Base-by-base conservation (phyloP, 768 basidiomycete species). In the Mycena crocata region DNA sequence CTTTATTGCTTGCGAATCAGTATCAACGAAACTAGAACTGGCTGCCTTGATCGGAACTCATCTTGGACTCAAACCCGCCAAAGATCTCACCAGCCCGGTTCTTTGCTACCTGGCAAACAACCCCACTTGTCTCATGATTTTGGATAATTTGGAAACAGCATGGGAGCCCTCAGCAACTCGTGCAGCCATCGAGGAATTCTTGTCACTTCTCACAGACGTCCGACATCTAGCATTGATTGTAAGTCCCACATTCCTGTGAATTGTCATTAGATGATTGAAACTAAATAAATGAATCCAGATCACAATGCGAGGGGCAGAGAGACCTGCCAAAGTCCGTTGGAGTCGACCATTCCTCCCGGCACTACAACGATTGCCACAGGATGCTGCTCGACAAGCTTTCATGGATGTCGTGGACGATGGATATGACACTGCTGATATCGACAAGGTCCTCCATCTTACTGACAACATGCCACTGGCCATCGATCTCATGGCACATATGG, bases 251-350 rank as follows among this genome's bases (percentile, higher is more conserved):
- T n/a, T n/a, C n/a, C n/a, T n/a, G 59, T 12, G 2, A 15, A 6
- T 15, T 34, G n/a, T n/a, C n/a, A 34, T n/a, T 5, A 50, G 0
- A 30, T 5, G 5, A 19, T 2, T 42, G n/a, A n/a, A n/a, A n/a
- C n/a, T n/a, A n/a, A n/a, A n/a, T n/a, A n/a, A n/a, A n/a, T n/a
- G n/a, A n/a, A n/a, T 35, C 8, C 10, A 62, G 60, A 35, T 62
- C 30, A 62, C 60, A 15, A 62, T 62, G 60, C 40, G 60, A 32
- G 60, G 60, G 9, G 39, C 50, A 8, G 59, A 51, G 8, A 14
- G 40, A 7, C 49, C 59, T 1, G 39, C 59, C 21, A 51, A 39
- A 23, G 58, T 51, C 7, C 6, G 5, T 2, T 50, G 48, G 35
- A 50, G 37, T 17, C 32, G n/a, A n/a, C n/a, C n/a, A n/a, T n/a